Evolutionary conservation across 2,329 filamentous ascomycete species (phyloP).

Genomic region (Pyricularia pennisetigena): DNA sequence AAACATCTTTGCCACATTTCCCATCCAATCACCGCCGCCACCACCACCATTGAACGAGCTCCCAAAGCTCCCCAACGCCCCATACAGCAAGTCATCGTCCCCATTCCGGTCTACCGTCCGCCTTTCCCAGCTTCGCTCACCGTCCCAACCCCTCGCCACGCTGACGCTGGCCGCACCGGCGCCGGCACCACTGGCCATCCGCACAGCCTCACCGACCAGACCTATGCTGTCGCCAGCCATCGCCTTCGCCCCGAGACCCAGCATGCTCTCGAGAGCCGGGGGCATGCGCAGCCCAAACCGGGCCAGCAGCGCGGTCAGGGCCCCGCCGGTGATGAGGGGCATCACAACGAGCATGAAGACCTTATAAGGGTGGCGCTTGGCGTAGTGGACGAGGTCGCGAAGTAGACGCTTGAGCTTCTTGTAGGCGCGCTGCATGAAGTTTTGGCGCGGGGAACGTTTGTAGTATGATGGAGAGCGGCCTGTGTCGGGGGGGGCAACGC

Average conservation of each 20-base stretch:
- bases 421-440: conserved; percentile 66
- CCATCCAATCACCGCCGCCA: conserved; percentile 18
- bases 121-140: conserved; percentile 27
- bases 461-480: conserved; percentile 47
- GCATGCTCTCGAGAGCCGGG: conserved; percentile 45
- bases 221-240: conserved; percentile 36
- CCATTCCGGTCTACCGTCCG: conserved; percentile 23
- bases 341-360: conserved; percentile 81
- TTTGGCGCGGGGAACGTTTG: conserved; percentile 71
- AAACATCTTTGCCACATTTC: conserved; percentile 9
- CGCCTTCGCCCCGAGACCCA: conserved; percentile 42
- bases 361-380: conserved; percentile 74
- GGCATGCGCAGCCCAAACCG: conserved; percentile 75
- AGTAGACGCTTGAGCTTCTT: conserved; percentile 70
- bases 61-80: conserved; percentile 8
- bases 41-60: conserved; percentile 9
- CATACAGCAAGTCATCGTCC: conserved; percentile 11
- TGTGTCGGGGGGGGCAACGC: conserved; percentile 27
- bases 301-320: conserved; percentile 65
- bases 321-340: conserved; percentile 77
- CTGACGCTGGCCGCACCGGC: conserved; percentile 12
- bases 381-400: conserved; percentile 72
- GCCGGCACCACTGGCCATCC: conserved; percentile 31
- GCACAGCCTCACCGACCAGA: conserved; percentile 43
- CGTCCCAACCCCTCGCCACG: conserved; percentile 24